phyloP scores from a whole-genome alignment of 2,329 filamentous ascomycete genomes.

The Bipolaris gigantea region DNA sequence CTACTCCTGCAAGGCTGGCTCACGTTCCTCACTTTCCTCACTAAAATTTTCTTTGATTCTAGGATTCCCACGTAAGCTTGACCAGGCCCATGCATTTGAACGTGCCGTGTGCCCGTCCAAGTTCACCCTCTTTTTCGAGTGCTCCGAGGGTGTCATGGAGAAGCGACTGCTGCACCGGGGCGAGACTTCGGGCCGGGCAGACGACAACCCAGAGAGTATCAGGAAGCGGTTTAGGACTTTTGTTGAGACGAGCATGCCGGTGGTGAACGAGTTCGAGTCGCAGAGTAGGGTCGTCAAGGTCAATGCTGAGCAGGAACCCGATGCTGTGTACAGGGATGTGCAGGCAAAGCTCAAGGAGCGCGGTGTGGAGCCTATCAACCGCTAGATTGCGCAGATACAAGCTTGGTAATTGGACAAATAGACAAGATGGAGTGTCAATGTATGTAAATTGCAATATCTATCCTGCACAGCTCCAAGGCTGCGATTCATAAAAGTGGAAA shows the following conservation, averaged over 20 bases:
- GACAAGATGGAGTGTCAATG: slow-evolving; percentile 1
- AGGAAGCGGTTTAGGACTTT: slow-evolving; percentile 95
- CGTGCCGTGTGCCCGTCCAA: slow-evolving; percentile 79
- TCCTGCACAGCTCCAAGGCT: slow-evolving; percentile 37
- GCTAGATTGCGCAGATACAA: slow-evolving; percentile 36
- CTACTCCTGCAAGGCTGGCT: no score
- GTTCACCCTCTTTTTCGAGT: slow-evolving; percentile 93
- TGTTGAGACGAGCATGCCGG: slow-evolving; percentile 95
- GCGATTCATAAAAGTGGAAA: slow-evolving; percentile 34
- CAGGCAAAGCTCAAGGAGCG: slow-evolving; percentile 39
- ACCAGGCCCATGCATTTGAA: slow-evolving; percentile 95
- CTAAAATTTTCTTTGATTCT: neutral
- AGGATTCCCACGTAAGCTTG: slow-evolving; percentile 95
- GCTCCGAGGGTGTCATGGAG: slow-evolving; percentile 87
- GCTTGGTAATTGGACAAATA: slow-evolving; percentile 12
- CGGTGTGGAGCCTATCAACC: slow-evolving; percentile 36
- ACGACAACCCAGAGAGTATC: slow-evolving; percentile 95
- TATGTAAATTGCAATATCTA: slow-evolving; percentile 38
- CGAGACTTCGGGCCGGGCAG: slow-evolving; percentile 85
- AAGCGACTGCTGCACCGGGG: slow-evolving; percentile 80
- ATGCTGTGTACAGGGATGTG: slow-evolving; percentile 64
- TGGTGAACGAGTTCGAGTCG: slow-evolving; percentile 80
- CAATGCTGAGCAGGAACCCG: slow-evolving; percentile 68
- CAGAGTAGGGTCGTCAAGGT: slow-evolving; percentile 80
- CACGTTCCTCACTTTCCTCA: neutral